Evolutionary conservation across 2,329 filamentous ascomycete species (phyloP).

Genomic region (Fonsecaea pedrosoi): DNA sequence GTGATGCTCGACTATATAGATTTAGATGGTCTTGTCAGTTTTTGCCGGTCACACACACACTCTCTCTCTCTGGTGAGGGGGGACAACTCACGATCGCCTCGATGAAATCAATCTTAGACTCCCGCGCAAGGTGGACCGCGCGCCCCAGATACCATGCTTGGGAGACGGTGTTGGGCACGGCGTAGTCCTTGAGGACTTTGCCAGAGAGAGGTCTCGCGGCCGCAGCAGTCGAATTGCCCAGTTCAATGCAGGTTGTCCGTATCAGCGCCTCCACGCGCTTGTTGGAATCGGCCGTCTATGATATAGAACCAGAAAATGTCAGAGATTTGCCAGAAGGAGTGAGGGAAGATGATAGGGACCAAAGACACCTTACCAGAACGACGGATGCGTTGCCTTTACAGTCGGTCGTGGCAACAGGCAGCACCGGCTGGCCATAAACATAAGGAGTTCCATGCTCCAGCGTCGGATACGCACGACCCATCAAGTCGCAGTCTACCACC

Average conservation of each 20-base stretch:
- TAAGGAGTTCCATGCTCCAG: constrained; percentile 54
- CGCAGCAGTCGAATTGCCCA: constrained; percentile 40
- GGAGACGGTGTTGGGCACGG: constrained; percentile 44
- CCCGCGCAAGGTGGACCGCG: constrained; percentile 41
- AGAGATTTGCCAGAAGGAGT: background rate
- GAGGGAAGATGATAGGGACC: background rate
- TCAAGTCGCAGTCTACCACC: constrained; percentile 56
- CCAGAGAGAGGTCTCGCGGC: constrained; percentile 40
- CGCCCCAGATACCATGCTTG: constrained; percentile 45
- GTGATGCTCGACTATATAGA: constrained; percentile 22
- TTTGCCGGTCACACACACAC: too few relatives aligned
- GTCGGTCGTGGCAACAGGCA: constrained; percentile 49
- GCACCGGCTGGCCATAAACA: constrained; percentile 51
- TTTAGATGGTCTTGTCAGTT: background rate
- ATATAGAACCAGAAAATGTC: background rate
- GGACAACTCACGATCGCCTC: constrained; percentile 49
- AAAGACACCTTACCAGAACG: constrained; percentile 28
- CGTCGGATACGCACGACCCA: constrained; percentile 57
- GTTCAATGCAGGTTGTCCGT: constrained; percentile 41
- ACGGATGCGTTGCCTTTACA: constrained; percentile 51
- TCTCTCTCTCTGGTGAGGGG: too few relatives aligned
- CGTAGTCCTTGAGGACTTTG: constrained; percentile 40
- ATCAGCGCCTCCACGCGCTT: constrained; percentile 41
- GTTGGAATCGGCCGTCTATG: constrained; percentile 41
- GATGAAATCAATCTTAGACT: constrained; percentile 46